These are phyloP conservation scores for Emergomyces africanus DNA, from an alignment of 2,329 filamentous ascomycete genomes.

Conservation along the genomic window DNA sequence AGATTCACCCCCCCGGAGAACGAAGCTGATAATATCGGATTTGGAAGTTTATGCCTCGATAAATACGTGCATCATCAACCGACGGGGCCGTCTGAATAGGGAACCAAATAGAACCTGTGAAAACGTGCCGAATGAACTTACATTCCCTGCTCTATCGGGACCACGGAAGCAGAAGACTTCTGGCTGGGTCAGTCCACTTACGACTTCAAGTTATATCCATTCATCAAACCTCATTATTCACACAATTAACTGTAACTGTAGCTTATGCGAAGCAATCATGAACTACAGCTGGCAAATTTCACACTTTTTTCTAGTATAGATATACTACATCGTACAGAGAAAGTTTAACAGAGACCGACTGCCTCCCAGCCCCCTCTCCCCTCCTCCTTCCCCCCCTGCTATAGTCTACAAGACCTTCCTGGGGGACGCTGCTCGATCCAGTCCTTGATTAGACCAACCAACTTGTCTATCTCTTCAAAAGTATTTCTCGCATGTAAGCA, in stretches of 20 bases:
- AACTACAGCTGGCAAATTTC: not conserved
- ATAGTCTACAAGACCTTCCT: not conserved
- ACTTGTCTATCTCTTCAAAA: constrained; percentile 40
- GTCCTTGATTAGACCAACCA: constrained; percentile 25
- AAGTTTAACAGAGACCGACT: too few relatives aligned
- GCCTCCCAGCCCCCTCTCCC: too few relatives aligned
- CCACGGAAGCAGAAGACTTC: too few relatives aligned
- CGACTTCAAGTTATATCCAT: too few relatives aligned
- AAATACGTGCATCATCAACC: too few relatives aligned
- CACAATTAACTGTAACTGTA: too few relatives aligned
- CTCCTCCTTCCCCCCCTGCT: too few relatives aligned
- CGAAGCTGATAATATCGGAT: not conserved
- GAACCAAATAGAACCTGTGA: not conserved
- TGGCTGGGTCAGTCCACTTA: too few relatives aligned
- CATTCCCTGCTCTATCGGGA: not conserved
- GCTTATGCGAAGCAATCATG: not conserved
- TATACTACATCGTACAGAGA: not conserved
- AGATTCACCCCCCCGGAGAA: not conserved
- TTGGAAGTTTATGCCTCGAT: not conserved
- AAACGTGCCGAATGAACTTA: not conserved
- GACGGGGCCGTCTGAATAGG: too few relatives aligned
- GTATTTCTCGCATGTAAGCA: constrained; percentile 59
- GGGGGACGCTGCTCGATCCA: constrained; percentile 4
- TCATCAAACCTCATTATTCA: too few relatives aligned
- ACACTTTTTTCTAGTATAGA: not conserved